Base-by-base conservation (phyloP, 2,329 filamentous ascomycete species). In the Laburnicola sp. region DNA sequence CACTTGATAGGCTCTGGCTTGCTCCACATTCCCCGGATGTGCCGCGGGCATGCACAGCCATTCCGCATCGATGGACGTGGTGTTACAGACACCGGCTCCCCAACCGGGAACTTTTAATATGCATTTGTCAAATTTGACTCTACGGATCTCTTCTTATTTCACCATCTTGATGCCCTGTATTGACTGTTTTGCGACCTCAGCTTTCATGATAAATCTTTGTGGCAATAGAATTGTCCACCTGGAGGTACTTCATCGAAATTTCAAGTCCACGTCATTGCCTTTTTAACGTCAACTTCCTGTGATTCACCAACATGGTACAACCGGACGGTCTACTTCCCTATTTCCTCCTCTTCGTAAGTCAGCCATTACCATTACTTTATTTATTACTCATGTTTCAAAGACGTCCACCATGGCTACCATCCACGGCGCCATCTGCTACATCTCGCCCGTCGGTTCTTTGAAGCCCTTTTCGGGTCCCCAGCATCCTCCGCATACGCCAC, bases 351-450 rank as follows among this genome's bases (percentile, higher is more conserved):
- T 49, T 43, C 26, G 45, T 48, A 28, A 21, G 45, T 35, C 11
- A 3, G 4, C 21, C 21, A 39, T 32, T 16, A 16, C 45, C 5
- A 38, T 36, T 48, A 43, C 46, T 25, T 27, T 43, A 10, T 50
- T 48, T 10, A 21, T 30, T 3, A 3, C 9, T n/a, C 45, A 6
- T 10, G 8, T 3, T 8, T 5, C 40, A 3, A 4, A 48, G 45
- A 49, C 38, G 5, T 44, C 48, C 4, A 7, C 40, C 4, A 39
- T 42, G 21, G 37, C 48, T 26, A 31, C 48, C 48, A 28, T 53
- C 49, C 30, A 53, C 48, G 23, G 37, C 28, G 8, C 43, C 30
- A 25, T 45, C 21, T 50, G 48, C 41, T 50, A 57, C 34, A 23
- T 50, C 48, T 44, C 45, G 6, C 45, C 41, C n/a, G n/a, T 5